Base-by-base conservation (phyloP, 2,329 filamentous ascomycete genomes). In the Lomentospora prolificans region DNA sequence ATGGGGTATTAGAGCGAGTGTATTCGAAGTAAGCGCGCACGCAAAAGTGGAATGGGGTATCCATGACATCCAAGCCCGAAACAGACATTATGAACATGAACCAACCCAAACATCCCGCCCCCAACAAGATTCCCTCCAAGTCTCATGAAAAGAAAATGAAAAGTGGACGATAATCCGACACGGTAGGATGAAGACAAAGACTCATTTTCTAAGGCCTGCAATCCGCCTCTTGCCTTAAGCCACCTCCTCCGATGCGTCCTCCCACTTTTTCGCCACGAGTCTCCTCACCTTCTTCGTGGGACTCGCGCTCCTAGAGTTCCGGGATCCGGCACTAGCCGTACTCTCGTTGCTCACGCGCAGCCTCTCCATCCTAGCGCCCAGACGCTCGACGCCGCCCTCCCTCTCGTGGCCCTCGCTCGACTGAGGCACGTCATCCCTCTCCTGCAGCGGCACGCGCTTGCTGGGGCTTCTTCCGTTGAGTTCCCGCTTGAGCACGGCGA, bases 401-500 rank as follows among this genome's bases (percentile, higher is more conserved):
- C 30, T 6, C 30, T 27, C 33, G 4, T 27, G 25, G 2, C 12
- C 31, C 3, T 28, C 46, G 3, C 41, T 27, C 33, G n/a, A 24
- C 50, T 55, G 53, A 22, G 58, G 55, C 46, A 73, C 69, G 59
- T 80, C 78, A 22, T 78, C 77, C 3, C 80, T 69, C 64, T 83
- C 80, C 53, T 72, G 72, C 1, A 83, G 72, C 0, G 80, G 80
- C 55, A 71, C 68, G 33, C 80, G 72, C 69, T 82, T 86, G 3
- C 75, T 81, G 0, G 86, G 86, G 55, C 83, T 89, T 55, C 81
- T 77, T 12, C 74, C 75, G 0, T 74, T 73, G 4, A 89, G 65
- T 68, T 90, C 86, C 33, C 86, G 78, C 64, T 84, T 84, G 24
- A 91, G 67, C 2, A 82, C 72, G 1, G 75, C 75, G 19, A 90